Evolutionary conservation across 2,329 filamentous ascomycete genomes (phyloP), one percentile per base, ranked within the genome.

Genomic region (Lasiodiplodia hormozganensis): DNA sequence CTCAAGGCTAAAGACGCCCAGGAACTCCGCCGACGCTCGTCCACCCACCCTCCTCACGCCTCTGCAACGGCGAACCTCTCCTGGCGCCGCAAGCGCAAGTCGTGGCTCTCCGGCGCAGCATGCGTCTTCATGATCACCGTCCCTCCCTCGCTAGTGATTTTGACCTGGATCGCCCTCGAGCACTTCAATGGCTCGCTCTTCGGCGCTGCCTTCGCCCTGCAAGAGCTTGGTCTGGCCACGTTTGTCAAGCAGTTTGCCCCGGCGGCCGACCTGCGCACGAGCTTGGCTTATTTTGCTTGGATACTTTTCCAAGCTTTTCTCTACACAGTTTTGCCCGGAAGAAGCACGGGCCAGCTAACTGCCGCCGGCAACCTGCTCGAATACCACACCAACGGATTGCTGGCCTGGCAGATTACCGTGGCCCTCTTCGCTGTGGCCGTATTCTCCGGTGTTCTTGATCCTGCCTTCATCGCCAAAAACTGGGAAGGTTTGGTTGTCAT

Each of bases 91-190:
- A 68, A 60, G 38, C 58, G 58, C 28, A 54, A 56, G 18, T 68
- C 67, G n/a, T 68, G 67, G 67, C 40, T 64, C 12, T 47, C 58
- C 7, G 52, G 65, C n/a, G 52, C n/a, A 25, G 60, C 58, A 2
- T 68, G 67, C 31, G 38, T 68, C 38, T 68, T 68, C 58, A 65
- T 68, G 51, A 31, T 68, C 58, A 68, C 67, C 4, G 58, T 68
- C 8, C 67, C 67, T 10, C 67, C 67, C 7, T 54, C 52, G 16
- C 58, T 68, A n/a, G 54, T 65, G 25, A 65, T 68, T 31, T 49
- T 64, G 36, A 53, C 67, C 14, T 68, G 67, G 67, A 65, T 68
- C 21, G 67, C 67, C 6, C 67, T 68, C 18, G 67, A 68, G 40
- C 51, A 68, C 51, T 68, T 68, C 52, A 53, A 60, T 21, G 67